Percentiles rank a stretch among this genome's conserved stretches.
Evolutionary conservation across 1,284 basidiomycete genomes (phyloP).

Genomic region (Leccinum subrobustum): DNA sequence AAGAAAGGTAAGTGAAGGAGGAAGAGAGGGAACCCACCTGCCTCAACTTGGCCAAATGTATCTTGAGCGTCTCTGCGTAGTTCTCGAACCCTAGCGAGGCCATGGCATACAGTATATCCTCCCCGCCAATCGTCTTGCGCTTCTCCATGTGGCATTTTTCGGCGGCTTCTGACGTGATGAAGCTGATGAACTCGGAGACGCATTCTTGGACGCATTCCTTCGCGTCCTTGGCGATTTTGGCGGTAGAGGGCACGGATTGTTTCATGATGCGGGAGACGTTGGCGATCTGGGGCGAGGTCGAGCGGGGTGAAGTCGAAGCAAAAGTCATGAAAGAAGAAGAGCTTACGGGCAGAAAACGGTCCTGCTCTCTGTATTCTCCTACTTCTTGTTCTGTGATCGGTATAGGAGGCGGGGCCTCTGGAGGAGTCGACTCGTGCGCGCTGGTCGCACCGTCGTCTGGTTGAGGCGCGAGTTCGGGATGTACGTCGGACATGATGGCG

Average conservation of each 20-base stretch:
- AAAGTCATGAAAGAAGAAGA: neutral
- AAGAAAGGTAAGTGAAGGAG: neutral
- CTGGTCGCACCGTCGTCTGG: constrained; percentile 45
- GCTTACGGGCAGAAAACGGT: constrained; percentile 81
- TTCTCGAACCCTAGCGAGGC: constrained; percentile 91
- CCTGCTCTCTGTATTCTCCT: constrained; percentile 89
- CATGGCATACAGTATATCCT: constrained; percentile 90
- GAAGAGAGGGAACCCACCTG: constrained; percentile 50
- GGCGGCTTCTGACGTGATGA: constrained; percentile 89
- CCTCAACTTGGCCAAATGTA: constrained; percentile 85
- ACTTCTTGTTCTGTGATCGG: constrained; percentile 90
- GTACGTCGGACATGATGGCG: constrained; percentile 49
- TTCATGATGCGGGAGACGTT: constrained; percentile 98
- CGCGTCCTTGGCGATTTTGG: constrained; percentile 95
- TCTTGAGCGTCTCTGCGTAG: constrained; percentile 87
- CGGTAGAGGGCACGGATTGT: constrained; percentile 80
- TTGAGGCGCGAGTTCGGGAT: constrained; percentile 55
- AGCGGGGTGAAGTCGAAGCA: neutral
- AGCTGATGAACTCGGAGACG: constrained; percentile 94
- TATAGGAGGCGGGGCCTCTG: constrained; percentile 54
- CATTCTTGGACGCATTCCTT: constrained; percentile 97
- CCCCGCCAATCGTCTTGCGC: constrained; percentile 86
- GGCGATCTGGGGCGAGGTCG: constrained; percentile 66
- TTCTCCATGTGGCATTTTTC: constrained; percentile 89
- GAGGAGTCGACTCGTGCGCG: constrained; percentile 36